phyloP scores from a whole-genome alignment of 2,329 filamentous ascomycete species.

The Diaporthe sp. region DNA sequence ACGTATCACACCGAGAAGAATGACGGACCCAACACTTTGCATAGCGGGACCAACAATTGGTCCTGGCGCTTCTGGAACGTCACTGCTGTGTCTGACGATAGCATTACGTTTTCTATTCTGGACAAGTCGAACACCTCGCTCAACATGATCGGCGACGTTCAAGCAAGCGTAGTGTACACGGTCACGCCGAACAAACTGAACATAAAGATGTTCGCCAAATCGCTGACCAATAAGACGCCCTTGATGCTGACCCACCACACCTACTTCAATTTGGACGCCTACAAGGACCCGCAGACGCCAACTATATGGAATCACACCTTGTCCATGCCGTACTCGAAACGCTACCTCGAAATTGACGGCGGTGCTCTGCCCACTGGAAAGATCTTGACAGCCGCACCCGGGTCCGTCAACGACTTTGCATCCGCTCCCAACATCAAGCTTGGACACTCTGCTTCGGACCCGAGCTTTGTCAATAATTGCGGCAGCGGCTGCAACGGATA shows the following conservation, averaged over 20 bases:
- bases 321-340: conserved; percentile 71
- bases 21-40: conserved; percentile 67
- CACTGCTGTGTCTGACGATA: conserved; percentile 63
- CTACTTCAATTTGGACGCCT: conserved; percentile 78
- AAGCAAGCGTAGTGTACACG: conserved; percentile 73
- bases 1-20: conserved; percentile 68
- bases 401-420: conserved; percentile 76
- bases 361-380: conserved; percentile 71
- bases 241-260: conserved; percentile 76
- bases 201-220: conserved; percentile 70
- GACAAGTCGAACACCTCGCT: conserved; percentile 69
- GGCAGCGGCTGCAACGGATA: conserved; percentile 77
- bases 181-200: conserved; percentile 68
- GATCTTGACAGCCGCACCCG: conserved; percentile 67
- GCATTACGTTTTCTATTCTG: conserved; percentile 75
- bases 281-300: conserved; percentile 67
- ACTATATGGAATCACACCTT: conserved; percentile 73
- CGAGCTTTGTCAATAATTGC: conserved; percentile 73
- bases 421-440: conserved; percentile 69
- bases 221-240: conserved; percentile 62
- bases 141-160: conserved; percentile 73
- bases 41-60: conserved; percentile 72
- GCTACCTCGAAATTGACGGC: conserved; percentile 68
- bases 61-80: conserved; percentile 75
- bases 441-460: conserved; percentile 69